These are phyloP conservation scores for Leccinum fuscescens DNA, from an alignment of 1,284 basidiomycete genomes.

Conservation along the genomic window DNA sequence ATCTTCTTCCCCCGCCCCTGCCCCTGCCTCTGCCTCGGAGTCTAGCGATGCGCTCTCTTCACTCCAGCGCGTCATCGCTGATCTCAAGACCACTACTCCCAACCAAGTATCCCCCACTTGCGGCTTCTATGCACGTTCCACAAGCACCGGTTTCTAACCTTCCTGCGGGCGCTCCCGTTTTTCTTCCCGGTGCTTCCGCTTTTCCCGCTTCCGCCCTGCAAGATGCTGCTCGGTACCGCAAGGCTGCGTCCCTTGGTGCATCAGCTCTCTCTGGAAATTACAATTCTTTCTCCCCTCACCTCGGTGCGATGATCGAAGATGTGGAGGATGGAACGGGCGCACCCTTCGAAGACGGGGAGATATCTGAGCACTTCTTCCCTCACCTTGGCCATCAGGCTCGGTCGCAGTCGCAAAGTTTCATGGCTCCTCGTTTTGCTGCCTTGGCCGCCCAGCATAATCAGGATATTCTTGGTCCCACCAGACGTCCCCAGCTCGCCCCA, in stretches of 20 bases:
- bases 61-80: conserved; percentile 79
- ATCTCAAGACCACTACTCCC: conserved; percentile 70
- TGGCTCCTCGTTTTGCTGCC: conserved; percentile 84
- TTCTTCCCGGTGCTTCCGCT: conserved; percentile 62
- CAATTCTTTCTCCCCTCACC: conserved; percentile 69
- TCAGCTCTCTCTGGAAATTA: conserved; percentile 57
- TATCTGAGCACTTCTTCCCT: conserved; percentile 54
- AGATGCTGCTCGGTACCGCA: conserved; percentile 70
- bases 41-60: conserved; percentile 75
- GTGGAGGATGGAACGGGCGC: conserved; percentile 55
- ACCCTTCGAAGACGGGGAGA: conserved; percentile 75
- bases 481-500: conserved; percentile 86
- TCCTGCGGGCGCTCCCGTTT: conserved; percentile 64
- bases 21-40: conserved; percentile 38
- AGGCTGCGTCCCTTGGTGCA: conserved; percentile 70
- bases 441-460: conserved; percentile 75
- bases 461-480: conserved; percentile 70
- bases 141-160: conserved; percentile 50
- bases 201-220: conserved; percentile 48
- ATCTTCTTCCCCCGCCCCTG: conserved; percentile 45
- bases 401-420: conserved; percentile 76
- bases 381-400: conserved; percentile 62
- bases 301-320: conserved; percentile 80
- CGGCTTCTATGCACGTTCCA: conserved; percentile 45
- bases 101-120: conserved; percentile 42